A percentile compares a stretch with the other conserved stretches of the same genome.
Conservation (phyloP, 768 basidiomycete genomes). For the Tricholoma matsutake region DNA sequence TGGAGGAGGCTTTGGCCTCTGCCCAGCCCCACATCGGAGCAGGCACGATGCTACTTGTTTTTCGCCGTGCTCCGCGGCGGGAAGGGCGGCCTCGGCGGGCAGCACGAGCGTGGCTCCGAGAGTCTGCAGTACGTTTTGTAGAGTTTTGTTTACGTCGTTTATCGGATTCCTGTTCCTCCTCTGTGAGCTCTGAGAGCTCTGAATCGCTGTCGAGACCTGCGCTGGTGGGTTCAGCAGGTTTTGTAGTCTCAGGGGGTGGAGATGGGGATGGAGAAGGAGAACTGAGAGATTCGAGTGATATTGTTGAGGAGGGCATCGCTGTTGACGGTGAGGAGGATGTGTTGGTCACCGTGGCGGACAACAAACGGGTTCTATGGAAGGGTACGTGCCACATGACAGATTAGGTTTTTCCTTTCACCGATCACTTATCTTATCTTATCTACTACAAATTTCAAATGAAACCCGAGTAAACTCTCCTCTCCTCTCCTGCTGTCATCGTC, state of each 20-base stretch:
- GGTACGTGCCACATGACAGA: constrained; percentile 28
- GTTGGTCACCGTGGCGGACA: constrained; percentile 21
- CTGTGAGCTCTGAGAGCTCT: constrained; percentile 81
- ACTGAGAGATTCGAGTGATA: constrained; percentile 62
- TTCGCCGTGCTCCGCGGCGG: constrained; percentile 24
- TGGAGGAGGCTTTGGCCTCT: constrained; percentile 40
- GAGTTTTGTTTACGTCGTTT: constrained; percentile 19
- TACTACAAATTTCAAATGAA: constrained; percentile 4
- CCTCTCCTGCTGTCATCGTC: too few relatives aligned
- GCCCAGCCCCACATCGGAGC: constrained; percentile 89
- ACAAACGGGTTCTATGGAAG: constrained; percentile 20
- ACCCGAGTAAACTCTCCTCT: too few relatives aligned
- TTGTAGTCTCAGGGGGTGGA: constrained; percentile 24
- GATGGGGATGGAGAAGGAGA: constrained; percentile 63
- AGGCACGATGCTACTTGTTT: constrained; percentile 60
- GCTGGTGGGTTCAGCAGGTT: constrained; percentile 22
- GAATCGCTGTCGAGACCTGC: constrained; percentile 60
- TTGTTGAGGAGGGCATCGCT: constrained; percentile 54
- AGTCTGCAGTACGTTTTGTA: constrained; percentile 19
- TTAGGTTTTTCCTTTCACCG: constrained; percentile 12
- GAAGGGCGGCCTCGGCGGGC: constrained; percentile 16
- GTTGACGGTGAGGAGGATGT: constrained; percentile 20
- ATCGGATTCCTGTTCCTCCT: constrained; percentile 66
- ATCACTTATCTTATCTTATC: constrained; percentile 35
- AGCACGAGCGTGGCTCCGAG: constrained; percentile 8